phyloP scores from a whole-genome alignment of 257 asterid species.

The Voacanga thouarsii region DNA sequence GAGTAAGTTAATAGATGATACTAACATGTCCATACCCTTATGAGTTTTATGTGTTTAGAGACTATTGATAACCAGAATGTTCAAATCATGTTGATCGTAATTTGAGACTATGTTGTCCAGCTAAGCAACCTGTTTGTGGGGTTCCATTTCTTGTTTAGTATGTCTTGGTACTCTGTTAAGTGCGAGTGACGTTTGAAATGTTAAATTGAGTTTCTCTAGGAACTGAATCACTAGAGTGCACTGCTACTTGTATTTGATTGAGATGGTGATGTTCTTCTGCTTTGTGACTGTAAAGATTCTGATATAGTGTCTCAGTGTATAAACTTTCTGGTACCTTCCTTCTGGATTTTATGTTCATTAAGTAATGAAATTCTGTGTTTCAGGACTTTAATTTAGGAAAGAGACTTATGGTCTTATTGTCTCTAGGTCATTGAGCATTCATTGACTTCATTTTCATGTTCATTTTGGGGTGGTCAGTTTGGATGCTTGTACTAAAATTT shows the following conservation, averaged over 20 bases:
- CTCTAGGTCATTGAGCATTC: background rate
- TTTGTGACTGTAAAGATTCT: background rate
- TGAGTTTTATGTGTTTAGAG: too few species aligned
- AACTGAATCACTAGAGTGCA: background rate
- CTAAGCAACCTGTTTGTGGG: background rate
- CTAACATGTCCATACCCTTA: background rate
- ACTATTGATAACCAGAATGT: background rate
- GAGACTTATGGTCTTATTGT: background rate
- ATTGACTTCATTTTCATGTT: slow-evolving; percentile 2
- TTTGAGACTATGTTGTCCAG: background rate
- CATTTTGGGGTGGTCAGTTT: slow-evolving; percentile 11
- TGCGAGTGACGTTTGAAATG: background rate
- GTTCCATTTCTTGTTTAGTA: background rate
- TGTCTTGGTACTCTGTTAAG: background rate
- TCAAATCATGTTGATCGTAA: background rate
- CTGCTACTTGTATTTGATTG: background rate
- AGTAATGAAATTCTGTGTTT: too few species aligned
- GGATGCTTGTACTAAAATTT: slow-evolving; percentile 56
- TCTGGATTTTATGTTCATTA: background rate
- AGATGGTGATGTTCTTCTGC: background rate
- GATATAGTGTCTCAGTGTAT: background rate
- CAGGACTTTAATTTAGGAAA: background rate
- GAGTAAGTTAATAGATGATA: background rate
- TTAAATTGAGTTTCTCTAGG: background rate
- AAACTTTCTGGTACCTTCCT: background rate